Conservation (phyloP, 1,284 basidiomycete genomes). For the Leccinum colubrinum region DNA sequence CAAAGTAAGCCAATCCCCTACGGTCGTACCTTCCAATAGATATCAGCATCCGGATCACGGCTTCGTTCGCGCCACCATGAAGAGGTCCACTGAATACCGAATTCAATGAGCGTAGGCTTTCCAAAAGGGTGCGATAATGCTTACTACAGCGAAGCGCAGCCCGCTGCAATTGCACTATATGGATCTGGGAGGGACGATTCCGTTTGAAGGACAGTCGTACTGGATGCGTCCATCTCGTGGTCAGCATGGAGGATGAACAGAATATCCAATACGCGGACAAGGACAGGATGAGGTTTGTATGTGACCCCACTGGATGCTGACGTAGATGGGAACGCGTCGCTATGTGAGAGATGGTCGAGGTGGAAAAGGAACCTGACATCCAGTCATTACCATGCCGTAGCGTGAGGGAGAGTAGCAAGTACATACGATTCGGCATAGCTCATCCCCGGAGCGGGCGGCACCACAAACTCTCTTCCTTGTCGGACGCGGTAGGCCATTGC, state of each 20-base stretch:
- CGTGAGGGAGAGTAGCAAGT: no score
- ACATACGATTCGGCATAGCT: no score
- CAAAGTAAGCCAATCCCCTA: background rate
- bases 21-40: constrained; percentile 73
- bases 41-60: constrained; percentile 87
- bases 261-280: constrained; percentile 82
- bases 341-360: constrained; percentile 67
- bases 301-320: constrained; percentile 28
- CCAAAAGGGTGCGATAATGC: constrained; percentile 26
- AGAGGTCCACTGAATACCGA: constrained; percentile 63
- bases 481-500: constrained; percentile 91
- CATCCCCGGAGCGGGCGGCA: constrained; percentile 55
- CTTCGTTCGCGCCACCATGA: constrained; percentile 85
- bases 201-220: constrained; percentile 82
- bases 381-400: background rate
- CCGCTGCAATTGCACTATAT: constrained; percentile 83
- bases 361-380: constrained; percentile 75
- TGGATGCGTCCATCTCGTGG: constrained; percentile 83
- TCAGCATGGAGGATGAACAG: constrained; percentile 88
- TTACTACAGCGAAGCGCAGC: constrained; percentile 81
- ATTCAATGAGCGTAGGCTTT: background rate
- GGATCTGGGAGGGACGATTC: constrained; percentile 88
- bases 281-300: constrained; percentile 77
- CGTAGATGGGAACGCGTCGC: constrained; percentile 39
- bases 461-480: constrained; percentile 86